A percentile compares a stretch with the other conserved stretches of the same genome.
These are phyloP conservation scores for Cyathus striatus DNA, from an alignment of 768 basidiomycete genomes.

Conservation along the genomic window DNA sequence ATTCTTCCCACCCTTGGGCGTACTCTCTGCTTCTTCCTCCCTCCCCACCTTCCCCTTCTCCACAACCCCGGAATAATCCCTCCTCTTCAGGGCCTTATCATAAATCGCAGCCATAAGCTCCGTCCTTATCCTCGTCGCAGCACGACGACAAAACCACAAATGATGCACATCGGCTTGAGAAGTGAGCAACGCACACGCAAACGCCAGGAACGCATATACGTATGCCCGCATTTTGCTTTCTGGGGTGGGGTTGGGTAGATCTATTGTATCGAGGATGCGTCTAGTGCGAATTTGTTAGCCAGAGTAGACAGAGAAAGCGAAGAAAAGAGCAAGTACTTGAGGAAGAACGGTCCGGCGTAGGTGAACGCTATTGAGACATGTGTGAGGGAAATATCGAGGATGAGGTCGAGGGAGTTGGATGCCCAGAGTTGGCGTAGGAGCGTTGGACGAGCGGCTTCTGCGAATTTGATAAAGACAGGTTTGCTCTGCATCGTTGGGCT, in stretches of 20 bases:
- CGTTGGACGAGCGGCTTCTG: slow-evolving; percentile 29
- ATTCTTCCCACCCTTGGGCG: slow-evolving; percentile 22
- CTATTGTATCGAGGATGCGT: slow-evolving; percentile 57
- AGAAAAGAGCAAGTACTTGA: slow-evolving; percentile 49
- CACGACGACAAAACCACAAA: slow-evolving; percentile 80
- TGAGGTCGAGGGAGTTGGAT: slow-evolving; percentile 34
- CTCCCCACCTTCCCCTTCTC: slow-evolving; percentile 42
- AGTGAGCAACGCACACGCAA: slow-evolving; percentile 39
- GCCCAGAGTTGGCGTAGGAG: slow-evolving; percentile 36
- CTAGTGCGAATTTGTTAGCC: slow-evolving; percentile 17
- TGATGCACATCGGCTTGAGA: slow-evolving; percentile 64
- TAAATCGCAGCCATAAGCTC: slow-evolving; percentile 87
- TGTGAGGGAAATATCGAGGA: slow-evolving; percentile 65
- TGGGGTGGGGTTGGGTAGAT: slow-evolving; percentile 33
- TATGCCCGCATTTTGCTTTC: slow-evolving; percentile 60
- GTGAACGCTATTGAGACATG: slow-evolving; percentile 67
- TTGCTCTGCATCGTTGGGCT: slow-evolving; percentile 66
- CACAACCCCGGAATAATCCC: slow-evolving; percentile 77
- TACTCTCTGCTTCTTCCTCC: slow-evolving; percentile 22
- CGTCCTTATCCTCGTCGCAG: slow-evolving; percentile 61
- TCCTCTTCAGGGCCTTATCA: slow-evolving; percentile 80
- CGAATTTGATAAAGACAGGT: slow-evolving; percentile 54
- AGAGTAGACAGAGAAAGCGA: background rate
- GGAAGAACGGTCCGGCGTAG: slow-evolving; percentile 81
- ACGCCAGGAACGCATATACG: slow-evolving; percentile 74